These are phyloP conservation scores for Microbotryomycetes sp. DNA, from an alignment of 1,284 basidiomycete species.

Conservation along the genomic window DNA sequence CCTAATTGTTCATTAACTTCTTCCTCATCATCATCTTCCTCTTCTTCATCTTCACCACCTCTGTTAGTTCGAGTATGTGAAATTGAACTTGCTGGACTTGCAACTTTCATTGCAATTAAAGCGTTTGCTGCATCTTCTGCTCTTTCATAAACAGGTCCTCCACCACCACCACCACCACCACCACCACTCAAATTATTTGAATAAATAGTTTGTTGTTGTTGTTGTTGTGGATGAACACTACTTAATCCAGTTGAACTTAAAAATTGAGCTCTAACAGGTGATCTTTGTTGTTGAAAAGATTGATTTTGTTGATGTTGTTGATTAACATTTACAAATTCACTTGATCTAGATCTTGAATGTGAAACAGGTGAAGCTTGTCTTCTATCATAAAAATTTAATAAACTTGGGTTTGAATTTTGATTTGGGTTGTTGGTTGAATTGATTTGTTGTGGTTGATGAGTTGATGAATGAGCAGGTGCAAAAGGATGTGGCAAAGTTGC, in stretches of 20 bases:
- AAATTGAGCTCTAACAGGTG: background rate
- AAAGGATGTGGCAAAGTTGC: background rate
- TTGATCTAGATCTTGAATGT: background rate
- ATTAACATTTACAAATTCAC: too few species aligned
- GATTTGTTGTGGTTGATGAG: background rate
- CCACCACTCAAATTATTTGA: too few species aligned
- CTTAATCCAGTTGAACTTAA: background rate
- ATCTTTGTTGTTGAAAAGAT: background rate
- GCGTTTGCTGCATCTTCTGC: conserved; percentile 27
- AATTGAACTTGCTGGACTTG: background rate
- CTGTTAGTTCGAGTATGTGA: background rate
- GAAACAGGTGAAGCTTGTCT: background rate
- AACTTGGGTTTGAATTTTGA: too few species aligned
- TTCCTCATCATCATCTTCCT: conserved; percentile 4
- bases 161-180: background rate
- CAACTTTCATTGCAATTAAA: conserved; percentile 29
- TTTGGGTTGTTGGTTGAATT: too few species aligned
- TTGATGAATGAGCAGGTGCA: background rate
- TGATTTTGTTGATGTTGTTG: too few species aligned
- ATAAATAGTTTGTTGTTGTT: too few species aligned
- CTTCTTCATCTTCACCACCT: background rate
- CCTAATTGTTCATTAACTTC: background rate
- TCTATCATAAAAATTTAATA: background rate
- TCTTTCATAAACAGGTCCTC: background rate
- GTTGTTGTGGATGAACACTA: too few species aligned